phyloP scores from a whole-genome alignment of 1,139 yeast genomes.

The Yamadazyma atmosphaerica region DNA sequence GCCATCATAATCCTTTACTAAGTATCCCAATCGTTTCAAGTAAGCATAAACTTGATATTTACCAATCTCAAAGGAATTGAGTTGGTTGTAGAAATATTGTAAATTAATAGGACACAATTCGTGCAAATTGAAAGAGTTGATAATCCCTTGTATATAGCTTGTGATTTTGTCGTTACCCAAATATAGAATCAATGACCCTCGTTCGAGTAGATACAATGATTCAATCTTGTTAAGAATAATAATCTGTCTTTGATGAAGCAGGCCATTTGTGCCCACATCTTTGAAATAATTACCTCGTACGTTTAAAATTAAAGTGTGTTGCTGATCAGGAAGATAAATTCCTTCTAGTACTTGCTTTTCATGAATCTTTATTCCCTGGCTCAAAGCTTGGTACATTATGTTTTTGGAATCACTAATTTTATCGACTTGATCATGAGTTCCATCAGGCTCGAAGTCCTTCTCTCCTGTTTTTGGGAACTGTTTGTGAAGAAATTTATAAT shows the following conservation, averaged over 20 bases:
- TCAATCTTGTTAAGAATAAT: constrained; percentile 66
- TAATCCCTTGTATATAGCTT: constrained; percentile 16
- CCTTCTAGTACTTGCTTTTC: constrained; percentile 47
- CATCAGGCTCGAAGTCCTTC: constrained; percentile 87
- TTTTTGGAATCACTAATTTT: constrained; percentile 56
- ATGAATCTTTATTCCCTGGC: constrained; percentile 58
- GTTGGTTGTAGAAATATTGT: constrained; percentile 61
- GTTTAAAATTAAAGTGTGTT: constrained; percentile 42
- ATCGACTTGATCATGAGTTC: constrained; percentile 58
- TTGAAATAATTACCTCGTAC: constrained; percentile 75
- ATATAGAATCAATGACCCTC: constrained; percentile 74
- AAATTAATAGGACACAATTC: constrained; percentile 51
- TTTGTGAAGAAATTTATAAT: constrained; percentile 28
- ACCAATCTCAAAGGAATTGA: constrained; percentile 35
- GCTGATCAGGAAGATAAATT: constrained; percentile 45
- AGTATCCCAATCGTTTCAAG: constrained; percentile 77
- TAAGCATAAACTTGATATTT: constrained; percentile 70
- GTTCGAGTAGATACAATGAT: constrained; percentile 71
- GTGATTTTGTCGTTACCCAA: constrained; percentile 23
- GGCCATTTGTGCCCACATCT: constrained; percentile 55
- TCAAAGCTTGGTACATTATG: constrained; percentile 74
- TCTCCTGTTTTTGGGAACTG: constrained; percentile 59
- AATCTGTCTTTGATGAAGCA: constrained; percentile 15
- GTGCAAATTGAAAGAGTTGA: constrained; percentile 11
- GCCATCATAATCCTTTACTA: constrained; percentile 45